A percentile compares a stretch with the other conserved stretches of the same genome.
Conservation (phyloP, 371 early-diverging fungal species). For the Umbelopsis sp. region DNA sequence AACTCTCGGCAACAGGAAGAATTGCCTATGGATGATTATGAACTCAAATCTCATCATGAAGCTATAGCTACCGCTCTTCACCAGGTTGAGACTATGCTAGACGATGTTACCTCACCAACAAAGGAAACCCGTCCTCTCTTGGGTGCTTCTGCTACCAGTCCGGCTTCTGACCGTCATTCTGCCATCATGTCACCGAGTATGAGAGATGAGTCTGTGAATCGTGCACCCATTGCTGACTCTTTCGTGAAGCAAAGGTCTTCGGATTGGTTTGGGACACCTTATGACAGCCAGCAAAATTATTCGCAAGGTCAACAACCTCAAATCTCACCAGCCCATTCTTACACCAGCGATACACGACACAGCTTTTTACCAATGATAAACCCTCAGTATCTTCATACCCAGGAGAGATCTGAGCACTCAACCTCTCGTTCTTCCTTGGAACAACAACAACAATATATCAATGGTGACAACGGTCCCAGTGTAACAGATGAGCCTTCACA, state of each 20-base stretch:
- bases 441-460: background rate
- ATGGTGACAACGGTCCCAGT: background rate
- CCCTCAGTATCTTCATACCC: background rate
- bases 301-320: background rate
- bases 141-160: background rate
- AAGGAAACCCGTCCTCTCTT: background rate
- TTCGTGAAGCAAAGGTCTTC: background rate
- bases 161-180: background rate
- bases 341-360: background rate
- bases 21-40: background rate
- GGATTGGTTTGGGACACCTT: background rate
- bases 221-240: constrained; percentile 8
- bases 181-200: background rate
- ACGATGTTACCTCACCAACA: background rate
- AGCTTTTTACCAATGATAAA: background rate
- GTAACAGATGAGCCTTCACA: background rate
- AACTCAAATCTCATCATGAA: constrained; percentile 10
- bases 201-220: background rate
- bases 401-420: background rate
- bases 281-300: background rate
- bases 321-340: background rate
- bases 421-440: constrained; percentile 1
- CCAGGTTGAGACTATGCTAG: background rate
- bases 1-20: background rate
- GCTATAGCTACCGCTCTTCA: constrained; percentile 3